phyloP scores from a whole-genome alignment of 345 rosid genomes.

The Durio zibethinus region DNA sequence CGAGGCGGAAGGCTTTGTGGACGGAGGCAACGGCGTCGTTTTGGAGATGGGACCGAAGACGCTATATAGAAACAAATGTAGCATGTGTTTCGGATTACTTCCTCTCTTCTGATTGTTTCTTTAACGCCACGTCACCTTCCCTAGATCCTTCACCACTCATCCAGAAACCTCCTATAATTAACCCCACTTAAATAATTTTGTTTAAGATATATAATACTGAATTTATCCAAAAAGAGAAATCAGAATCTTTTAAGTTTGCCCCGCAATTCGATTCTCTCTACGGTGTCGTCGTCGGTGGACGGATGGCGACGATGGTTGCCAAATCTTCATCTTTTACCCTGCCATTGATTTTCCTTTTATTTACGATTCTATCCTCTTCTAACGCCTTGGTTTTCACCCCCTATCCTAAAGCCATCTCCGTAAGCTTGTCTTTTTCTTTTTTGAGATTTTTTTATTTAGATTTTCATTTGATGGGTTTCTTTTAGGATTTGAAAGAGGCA shows the following conservation, averaged over 20 bases:
- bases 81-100: constrained; percentile 52
- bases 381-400: constrained; percentile 42
- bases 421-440: constrained; percentile 20
- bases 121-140: constrained; percentile 48
- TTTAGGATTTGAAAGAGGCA: constrained; percentile 86
- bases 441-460: background rate
- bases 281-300: background rate
- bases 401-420: constrained; percentile 75
- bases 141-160: constrained; percentile 16
- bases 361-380: constrained; percentile 32
- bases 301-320: constrained; percentile 19
- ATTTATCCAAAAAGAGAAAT: background rate
- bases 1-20: constrained; percentile 68
- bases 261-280: background rate
- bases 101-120: constrained; percentile 39
- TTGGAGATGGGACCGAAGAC: constrained; percentile 80
- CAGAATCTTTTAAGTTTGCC: background rate
- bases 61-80: no score
- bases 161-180: constrained; percentile 17
- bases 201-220: no score
- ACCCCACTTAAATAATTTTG: background rate
- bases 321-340: constrained; percentile 13
- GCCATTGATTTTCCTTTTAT: constrained; percentile 34
- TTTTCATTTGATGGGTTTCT: background rate
- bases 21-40: constrained; percentile 77